Conservation (phyloP, 805 yeast species). For the Cyberlindnera mycetangii region DNA sequence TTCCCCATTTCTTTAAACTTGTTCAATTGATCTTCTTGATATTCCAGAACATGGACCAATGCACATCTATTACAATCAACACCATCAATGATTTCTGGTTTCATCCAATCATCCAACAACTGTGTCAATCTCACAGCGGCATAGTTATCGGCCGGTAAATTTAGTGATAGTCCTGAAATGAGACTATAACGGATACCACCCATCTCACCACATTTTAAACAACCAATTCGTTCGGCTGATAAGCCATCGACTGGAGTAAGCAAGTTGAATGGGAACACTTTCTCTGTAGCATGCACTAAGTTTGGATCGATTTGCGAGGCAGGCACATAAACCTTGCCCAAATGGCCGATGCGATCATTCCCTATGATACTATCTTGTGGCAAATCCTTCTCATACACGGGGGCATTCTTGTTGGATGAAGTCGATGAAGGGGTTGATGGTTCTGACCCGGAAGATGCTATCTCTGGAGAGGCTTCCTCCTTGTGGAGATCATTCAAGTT, state of each 20-base stretch:
- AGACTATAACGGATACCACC: slow-evolving; percentile 89
- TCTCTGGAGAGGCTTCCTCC: neutral
- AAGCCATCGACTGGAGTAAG: slow-evolving; percentile 92
- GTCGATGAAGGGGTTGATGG: slow-evolving; percentile 10
- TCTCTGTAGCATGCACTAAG: slow-evolving; percentile 37
- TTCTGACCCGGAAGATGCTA: neutral
- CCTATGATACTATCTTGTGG: slow-evolving; percentile 36
- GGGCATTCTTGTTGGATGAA: slow-evolving; percentile 21
- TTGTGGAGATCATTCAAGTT: slow-evolving; percentile 40
- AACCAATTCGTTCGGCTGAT: slow-evolving; percentile 85
- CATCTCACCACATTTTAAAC: slow-evolving; percentile 86
- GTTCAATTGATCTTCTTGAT: slow-evolving; percentile 38
- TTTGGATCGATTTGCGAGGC: slow-evolving; percentile 78
- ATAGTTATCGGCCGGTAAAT: slow-evolving; percentile 51
- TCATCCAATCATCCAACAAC: slow-evolving; percentile 62
- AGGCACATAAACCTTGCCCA: slow-evolving; percentile 68
- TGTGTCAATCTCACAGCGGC: slow-evolving; percentile 46
- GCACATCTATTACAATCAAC: slow-evolving; percentile 96
- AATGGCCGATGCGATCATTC: slow-evolving; percentile 48
- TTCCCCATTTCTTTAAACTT: slow-evolving; percentile 25
- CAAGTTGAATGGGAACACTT: slow-evolving; percentile 51
- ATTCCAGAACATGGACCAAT: slow-evolving; percentile 55
- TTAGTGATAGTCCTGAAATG: slow-evolving; percentile 68
- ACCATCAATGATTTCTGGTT: slow-evolving; percentile 84
- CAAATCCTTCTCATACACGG: slow-evolving; percentile 28